Percentiles rank a stretch among this genome's conserved stretches.
Evolutionary conservation across 148 eudicot genomes (phyloP).

Genomic region (Nepenthes gracilis): DNA sequence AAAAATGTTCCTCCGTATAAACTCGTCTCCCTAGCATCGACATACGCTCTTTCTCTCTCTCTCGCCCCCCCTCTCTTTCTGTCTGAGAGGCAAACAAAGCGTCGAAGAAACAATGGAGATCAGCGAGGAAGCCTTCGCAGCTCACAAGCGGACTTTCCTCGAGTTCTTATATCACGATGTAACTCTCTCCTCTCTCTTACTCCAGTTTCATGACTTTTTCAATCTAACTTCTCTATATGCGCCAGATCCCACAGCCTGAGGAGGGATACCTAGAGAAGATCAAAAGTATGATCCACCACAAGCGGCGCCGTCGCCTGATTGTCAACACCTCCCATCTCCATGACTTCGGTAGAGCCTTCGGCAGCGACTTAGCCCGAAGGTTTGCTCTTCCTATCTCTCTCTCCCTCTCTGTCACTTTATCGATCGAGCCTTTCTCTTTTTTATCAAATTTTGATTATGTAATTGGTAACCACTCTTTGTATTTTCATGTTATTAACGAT

Average conservation of each 20-base stretch:
- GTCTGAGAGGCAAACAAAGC: background rate
- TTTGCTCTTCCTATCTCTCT: background rate
- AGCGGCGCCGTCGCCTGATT: slow-evolving; percentile 68
- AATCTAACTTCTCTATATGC: background rate
- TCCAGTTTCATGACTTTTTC: background rate
- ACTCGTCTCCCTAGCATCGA: too few species aligned
- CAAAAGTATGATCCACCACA: slow-evolving; percentile 51
- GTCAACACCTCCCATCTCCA: slow-evolving; percentile 67
- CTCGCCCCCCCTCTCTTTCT: background rate
- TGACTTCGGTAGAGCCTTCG: slow-evolving; percentile 34
- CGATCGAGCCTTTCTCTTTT: background rate
- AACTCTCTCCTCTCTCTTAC: slow-evolving; percentile 3
- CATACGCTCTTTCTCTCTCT: background rate
- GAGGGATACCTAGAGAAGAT: slow-evolving; percentile 56
- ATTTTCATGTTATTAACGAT: background rate
- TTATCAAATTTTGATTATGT: background rate
- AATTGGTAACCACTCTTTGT: background rate
- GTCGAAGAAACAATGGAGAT: slow-evolving; percentile 43
- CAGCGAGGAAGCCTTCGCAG: slow-evolving; percentile 65
- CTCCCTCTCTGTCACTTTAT: background rate
- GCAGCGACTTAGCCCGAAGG: slow-evolving; percentile 75
- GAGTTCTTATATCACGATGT: slow-evolving; percentile 79
- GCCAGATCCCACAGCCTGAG: slow-evolving; percentile 25
- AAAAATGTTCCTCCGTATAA: background rate
- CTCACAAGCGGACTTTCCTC: slow-evolving; percentile 78